Evolutionary conservation across 1,284 basidiomycete genomes (phyloP).

Genomic region (Psilocybe mexicana): DNA sequence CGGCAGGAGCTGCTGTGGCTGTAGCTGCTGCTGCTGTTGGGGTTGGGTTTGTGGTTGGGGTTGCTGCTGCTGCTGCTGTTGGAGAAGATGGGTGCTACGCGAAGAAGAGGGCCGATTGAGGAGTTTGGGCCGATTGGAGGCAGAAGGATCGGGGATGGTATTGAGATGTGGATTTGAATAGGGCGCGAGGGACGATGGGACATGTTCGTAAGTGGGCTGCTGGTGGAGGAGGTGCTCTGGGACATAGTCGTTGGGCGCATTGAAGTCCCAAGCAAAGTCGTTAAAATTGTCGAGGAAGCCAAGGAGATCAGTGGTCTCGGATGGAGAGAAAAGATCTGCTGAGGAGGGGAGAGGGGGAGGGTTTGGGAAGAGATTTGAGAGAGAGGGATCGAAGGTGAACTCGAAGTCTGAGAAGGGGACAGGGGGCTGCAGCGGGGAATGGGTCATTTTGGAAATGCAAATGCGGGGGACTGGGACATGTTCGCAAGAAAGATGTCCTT

Average conservation of each 20-base stretch:
- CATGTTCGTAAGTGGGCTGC: conserved; percentile 24
- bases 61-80: conserved; percentile 8
- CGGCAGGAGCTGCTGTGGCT: not conserved
- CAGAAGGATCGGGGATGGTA: conserved; percentile 42
- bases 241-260: conserved; percentile 32
- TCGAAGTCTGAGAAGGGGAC: conserved; percentile 63
- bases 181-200: conserved; percentile 31
- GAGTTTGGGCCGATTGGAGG: conserved; percentile 32
- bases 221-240: not conserved
- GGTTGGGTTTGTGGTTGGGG: not conserved
- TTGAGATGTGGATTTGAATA: conserved; percentile 50
- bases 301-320: conserved; percentile 71
- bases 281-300: conserved; percentile 78
- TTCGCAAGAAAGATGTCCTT: conserved; percentile 1
- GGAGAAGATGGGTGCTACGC: conserved; percentile 25
- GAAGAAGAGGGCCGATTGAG: conserved; percentile 30
- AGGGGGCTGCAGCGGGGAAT: conserved; percentile 42
- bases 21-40: not conserved
- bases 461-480: not conserved
- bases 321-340: conserved; percentile 70
- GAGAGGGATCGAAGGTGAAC: conserved; percentile 60
- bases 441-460: conserved; percentile 29
- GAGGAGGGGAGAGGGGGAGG: conserved; percentile 64
- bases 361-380: conserved; percentile 54
- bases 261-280: conserved; percentile 65